Evolutionary conservation across 306 rosid genomes (phyloP).

Genomic region (Carpinus fangiana): DNA sequence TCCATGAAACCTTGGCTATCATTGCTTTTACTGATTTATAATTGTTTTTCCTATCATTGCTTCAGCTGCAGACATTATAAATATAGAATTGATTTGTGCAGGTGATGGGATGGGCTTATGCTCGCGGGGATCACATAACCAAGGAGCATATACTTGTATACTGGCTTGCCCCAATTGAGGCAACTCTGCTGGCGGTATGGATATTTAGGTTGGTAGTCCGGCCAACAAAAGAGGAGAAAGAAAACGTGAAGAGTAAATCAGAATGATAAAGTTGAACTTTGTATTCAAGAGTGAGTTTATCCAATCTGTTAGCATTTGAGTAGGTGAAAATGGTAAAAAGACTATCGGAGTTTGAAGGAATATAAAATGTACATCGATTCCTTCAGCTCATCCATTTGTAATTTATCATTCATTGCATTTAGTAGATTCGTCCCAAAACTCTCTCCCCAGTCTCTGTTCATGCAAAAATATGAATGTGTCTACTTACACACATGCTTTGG

Average conservation of each 20-base stretch:
- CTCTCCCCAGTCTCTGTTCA: too few relatives aligned
- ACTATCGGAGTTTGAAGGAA: background rate
- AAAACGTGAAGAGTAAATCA: constrained; percentile 55
- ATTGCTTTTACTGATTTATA: too few relatives aligned
- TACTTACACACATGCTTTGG: background rate
- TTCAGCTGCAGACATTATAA: background rate
- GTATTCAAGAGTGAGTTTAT: constrained; percentile 9
- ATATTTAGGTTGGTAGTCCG: constrained; percentile 53
- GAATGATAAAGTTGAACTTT: constrained; percentile 43
- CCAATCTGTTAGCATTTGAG: constrained; percentile 1
- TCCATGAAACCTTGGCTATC: too few relatives aligned
- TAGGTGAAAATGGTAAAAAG: background rate
- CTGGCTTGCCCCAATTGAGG: constrained; percentile 95
- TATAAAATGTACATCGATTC: background rate
- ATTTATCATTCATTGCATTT: background rate
- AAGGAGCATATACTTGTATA: constrained; percentile 86
- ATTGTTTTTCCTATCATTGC: background rate
- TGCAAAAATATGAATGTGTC: background rate
- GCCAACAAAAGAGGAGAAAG: constrained; percentile 45
- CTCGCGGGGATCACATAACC: constrained; percentile 80
- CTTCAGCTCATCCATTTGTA: constrained; percentile 1
- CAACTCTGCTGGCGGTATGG: constrained; percentile 79
- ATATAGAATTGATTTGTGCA: constrained; percentile 26
- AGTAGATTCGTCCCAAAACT: too few relatives aligned
- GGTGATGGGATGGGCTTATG: constrained; percentile 99